Evolutionary conservation across 257 asterid genomes (phyloP).

Genomic region (Jasminum sambac): DNA sequence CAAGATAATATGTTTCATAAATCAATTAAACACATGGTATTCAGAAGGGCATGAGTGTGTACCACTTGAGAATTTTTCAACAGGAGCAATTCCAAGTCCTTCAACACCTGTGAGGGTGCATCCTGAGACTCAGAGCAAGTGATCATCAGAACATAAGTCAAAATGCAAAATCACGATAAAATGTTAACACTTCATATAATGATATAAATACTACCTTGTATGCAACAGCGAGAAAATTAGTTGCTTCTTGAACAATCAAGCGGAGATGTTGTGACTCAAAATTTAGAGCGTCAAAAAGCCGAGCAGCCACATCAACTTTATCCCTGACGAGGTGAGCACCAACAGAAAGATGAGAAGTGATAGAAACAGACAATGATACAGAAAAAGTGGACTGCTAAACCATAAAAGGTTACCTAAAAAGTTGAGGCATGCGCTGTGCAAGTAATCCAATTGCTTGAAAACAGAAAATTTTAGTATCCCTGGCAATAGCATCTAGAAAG

Average conservation of each 20-base stretch:
- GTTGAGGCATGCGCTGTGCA: conserved; percentile 94
- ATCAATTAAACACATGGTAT: conserved; percentile 8
- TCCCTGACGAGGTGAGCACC: conserved; percentile 47
- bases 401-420: conserved; percentile 59
- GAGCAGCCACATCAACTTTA: conserved; percentile 78
- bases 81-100: conserved; percentile 78
- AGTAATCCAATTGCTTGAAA: conserved; percentile 96
- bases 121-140: conserved; percentile 51
- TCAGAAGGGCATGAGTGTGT: conserved; percentile 29
- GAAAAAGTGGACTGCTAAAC: conserved; percentile 13
- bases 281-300: conserved; percentile 88
- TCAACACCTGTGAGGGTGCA: conserved; percentile 68
- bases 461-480: conserved; percentile 82
- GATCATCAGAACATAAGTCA: conserved; percentile 32
- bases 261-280: conserved; percentile 76
- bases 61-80: conserved; percentile 80
- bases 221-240: conserved; percentile 84
- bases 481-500: conserved; percentile 66
- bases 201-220: conserved; percentile 58
- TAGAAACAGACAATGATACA: conserved; percentile 19
- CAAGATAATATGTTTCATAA: conserved; percentile 16
- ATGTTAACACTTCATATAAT: conserved; percentile 18
- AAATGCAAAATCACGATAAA: conserved; percentile 27
- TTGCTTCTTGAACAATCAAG: conserved; percentile 87
- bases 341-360: conserved; percentile 16